A percentile compares a stretch with the other conserved stretches of the same genome.
These are phyloP conservation scores for Vitellaria paradoxa DNA, from an alignment of 179 eudicot genomes.

Conservation along the genomic window DNA sequence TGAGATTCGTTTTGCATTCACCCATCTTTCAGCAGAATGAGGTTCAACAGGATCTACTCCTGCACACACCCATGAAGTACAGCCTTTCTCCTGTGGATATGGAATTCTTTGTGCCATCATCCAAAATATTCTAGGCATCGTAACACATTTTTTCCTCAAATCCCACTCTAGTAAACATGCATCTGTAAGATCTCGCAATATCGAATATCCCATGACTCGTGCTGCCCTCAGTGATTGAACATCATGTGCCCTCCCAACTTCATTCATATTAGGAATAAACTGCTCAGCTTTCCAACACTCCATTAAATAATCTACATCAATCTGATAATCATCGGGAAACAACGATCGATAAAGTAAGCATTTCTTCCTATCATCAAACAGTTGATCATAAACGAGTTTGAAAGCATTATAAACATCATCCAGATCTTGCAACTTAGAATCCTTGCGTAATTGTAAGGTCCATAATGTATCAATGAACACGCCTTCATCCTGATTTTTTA, in stretches of 20 bases:
- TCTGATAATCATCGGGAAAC: conserved; percentile 13
- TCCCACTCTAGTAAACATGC: not conserved
- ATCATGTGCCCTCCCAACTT: not conserved
- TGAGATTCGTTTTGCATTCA: not conserved
- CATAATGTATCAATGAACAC: conserved; percentile 21
- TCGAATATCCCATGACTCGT: not conserved
- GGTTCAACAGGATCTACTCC: not conserved
- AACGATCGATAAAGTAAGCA: conserved; percentile 18
- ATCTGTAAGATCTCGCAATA: not conserved
- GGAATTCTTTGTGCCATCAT: not conserved
- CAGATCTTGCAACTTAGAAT: not conserved
- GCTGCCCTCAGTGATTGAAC: not conserved
- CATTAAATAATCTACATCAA: conserved; percentile 20
- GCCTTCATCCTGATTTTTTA: conserved; percentile 13
- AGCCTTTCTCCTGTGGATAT: not conserved
- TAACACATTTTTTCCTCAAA: not conserved
- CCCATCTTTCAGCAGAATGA: not conserved
- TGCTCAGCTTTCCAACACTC: conserved; percentile 23
- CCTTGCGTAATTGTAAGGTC: conserved; percentile 2
- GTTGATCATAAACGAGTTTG: conserved; percentile 21
- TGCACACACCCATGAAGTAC: not conserved
- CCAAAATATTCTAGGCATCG: not conserved
- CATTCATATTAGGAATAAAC: not conserved
- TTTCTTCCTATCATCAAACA: conserved; percentile 25
- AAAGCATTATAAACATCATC: conserved; percentile 11